A percentile compares a stretch with the other conserved stretches of the same genome.
These are phyloP conservation scores for Omphalea diandra DNA, from an alignment of 441 rosid species.

Conservation along the genomic window DNA sequence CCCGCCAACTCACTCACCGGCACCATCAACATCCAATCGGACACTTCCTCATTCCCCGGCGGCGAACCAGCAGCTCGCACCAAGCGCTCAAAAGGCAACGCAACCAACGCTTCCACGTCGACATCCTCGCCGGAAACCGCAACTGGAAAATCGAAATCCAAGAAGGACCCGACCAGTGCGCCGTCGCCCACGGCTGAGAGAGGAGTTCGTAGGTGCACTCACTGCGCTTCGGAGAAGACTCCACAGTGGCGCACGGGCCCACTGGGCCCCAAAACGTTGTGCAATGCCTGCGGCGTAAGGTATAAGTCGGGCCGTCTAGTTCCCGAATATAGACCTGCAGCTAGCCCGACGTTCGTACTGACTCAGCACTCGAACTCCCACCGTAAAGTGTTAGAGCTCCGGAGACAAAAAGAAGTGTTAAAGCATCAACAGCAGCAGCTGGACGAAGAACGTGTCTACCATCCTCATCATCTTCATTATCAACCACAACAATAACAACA, in stretches of 20 bases:
- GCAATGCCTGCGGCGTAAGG: slow-evolving; percentile 92
- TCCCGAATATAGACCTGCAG: slow-evolving; percentile 89
- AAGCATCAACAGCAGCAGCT: slow-evolving; percentile 29
- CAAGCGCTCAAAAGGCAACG: slow-evolving; percentile 46
- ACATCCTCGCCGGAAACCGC: slow-evolving; percentile 30
- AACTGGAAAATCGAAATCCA: slow-evolving; percentile 31
- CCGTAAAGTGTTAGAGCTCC: slow-evolving; percentile 85
- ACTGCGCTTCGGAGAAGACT: slow-evolving; percentile 90
- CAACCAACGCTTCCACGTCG: slow-evolving; percentile 31
- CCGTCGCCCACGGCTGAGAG: slow-evolving; percentile 36
- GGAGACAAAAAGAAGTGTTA: slow-evolving; percentile 71
- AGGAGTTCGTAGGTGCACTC: slow-evolving; percentile 54
- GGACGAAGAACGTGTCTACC: slow-evolving; percentile 25
- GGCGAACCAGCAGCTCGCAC: slow-evolving; percentile 44
- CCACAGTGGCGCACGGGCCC: slow-evolving; percentile 99
- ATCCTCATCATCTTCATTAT: slow-evolving; percentile 27
- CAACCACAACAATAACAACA: background rate
- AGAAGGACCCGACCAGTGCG: slow-evolving; percentile 22
- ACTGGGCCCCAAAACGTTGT: slow-evolving; percentile 83
- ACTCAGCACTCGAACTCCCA: slow-evolving; percentile 89
- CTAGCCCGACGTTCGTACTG: slow-evolving; percentile 80
- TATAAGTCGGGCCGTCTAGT: slow-evolving; percentile 85
- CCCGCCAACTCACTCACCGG: slow-evolving; percentile 44
- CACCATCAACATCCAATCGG: slow-evolving; percentile 34
- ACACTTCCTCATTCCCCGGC: slow-evolving; percentile 31